Evolutionary conservation across 768 basidiomycete genomes (phyloP), one percentile per base, ranked within the genome.

Genomic region (Filobasidium floriforme): DNA sequence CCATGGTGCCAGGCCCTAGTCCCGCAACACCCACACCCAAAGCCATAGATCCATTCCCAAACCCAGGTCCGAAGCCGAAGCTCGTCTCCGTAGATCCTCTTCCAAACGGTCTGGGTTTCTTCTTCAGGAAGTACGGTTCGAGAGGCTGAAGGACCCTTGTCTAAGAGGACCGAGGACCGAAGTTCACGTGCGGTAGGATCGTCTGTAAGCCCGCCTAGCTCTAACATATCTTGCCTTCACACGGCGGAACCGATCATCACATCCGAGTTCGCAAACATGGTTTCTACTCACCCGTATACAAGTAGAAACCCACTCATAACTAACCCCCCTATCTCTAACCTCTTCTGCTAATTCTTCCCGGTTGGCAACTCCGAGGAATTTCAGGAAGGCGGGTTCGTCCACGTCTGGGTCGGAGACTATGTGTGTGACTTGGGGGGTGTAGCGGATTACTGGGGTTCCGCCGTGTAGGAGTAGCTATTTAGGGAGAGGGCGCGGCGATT

Each of bases 281-380:
- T n/a, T n/a, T n/a, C n/a, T n/a, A 63, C 62, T 63, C 26, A 63
- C 62, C 32, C 41, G 14, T 12, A 63, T 22, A 28, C 41, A 32
- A 29, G 24, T 28, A 10, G 40, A 32, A 28, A 63, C 28, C 62
- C 62, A 63, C 10, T 52, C 49, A 18, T 32, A 46, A 29, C 51
- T 63, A 26, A 63, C 62, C 19, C 24, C 46, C n/a, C 19, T 28
- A 18, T 37, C 49, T 12, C 19, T 28, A 18, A 55, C 62, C 28
- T 6, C 46, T 18, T 52, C n/a, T 1, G 24, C 26, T 1, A 63
- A 54, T 15, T 63, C 62, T 10, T 22, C n/a, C 40, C 28, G 6
- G 14, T 18, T 19, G 6, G 11, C 12, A 3, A 63, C 26, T 1
- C 51, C 51, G 1, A 49, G 29, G 37, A 51, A 32, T 29, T 55